Evolutionary conservation across 345 rosid genomes (phyloP).

Genomic region (Turnera subulata): DNA sequence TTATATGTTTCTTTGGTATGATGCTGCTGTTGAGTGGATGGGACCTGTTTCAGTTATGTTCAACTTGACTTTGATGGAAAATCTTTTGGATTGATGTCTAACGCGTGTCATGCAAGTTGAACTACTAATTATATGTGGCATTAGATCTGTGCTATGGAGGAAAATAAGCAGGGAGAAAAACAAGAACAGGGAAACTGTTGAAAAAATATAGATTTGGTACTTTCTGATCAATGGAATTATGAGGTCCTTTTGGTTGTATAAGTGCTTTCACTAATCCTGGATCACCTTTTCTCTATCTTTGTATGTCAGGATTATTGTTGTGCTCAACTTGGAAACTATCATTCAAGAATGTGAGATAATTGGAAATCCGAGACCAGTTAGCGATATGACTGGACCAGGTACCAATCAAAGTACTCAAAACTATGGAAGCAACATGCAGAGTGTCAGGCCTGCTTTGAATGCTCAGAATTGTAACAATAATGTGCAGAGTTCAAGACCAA

Average conservation of each 20-base stretch:
- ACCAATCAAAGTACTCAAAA: conserved; percentile 14
- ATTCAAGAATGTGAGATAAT: conserved; percentile 59
- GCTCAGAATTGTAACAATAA: conserved; percentile 28
- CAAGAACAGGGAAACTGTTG: not conserved
- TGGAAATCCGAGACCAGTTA: conserved; percentile 59
- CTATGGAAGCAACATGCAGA: conserved; percentile 16
- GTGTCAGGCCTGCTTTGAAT: conserved; percentile 1
- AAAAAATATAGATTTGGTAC: conserved; percentile 1
- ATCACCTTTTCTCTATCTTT: conserved; percentile 4
- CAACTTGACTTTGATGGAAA: too few species aligned
- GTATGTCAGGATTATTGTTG: conserved; percentile 63
- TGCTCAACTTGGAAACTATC: conserved; percentile 79
- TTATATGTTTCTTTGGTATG: too few species aligned
- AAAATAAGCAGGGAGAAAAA: not conserved
- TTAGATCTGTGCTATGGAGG: not conserved
- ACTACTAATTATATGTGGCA: not conserved
- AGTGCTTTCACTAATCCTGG: conserved; percentile 5
- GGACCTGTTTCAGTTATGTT: too few species aligned
- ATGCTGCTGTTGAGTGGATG: too few species aligned
- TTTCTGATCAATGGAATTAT: not conserved
- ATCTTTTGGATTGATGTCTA: too few species aligned
- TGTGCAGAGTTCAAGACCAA: conserved; percentile 44
- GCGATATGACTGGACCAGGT: conserved; percentile 37
- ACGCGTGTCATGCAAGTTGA: too few species aligned
- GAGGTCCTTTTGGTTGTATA: conserved; percentile 8